Base-by-base conservation (phyloP, 2,329 filamentous ascomycete species). In the Diaporthe sp. region DNA sequence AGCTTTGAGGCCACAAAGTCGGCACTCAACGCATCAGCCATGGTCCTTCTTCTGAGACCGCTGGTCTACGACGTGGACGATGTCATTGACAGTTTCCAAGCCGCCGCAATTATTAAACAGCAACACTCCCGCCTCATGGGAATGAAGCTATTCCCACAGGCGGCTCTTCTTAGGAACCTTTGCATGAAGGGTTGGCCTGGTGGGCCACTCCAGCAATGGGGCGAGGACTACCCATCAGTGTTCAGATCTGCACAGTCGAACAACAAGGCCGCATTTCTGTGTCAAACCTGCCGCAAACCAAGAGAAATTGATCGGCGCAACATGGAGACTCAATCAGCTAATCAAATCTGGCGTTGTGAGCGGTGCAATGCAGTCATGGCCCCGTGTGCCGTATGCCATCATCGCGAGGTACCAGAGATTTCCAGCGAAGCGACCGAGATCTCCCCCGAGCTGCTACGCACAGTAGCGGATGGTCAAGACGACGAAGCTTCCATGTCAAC, bases 141-240 rank as follows among this genome's bases (percentile, higher is more conserved):
- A 71, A 90, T 92, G 87, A 84, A 86, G 34, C 86, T 92, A 49
- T 92, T 92, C 79, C 85, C 89, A 31, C 90, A 92, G 79, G 91
- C 91, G 0, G 86, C 91, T 0, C 85, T 92, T 0, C 84, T 93
- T 22, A 90, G 91, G 2, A 93, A 93, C 68, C 82, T 93, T 12
- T 92, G 89, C 79, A 84, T 91, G 17, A 84, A 84, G n/a, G 89
- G 89, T 28, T 91, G 90, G 90, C 89, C 89, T 0, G 80, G 80
- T 31, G 84, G 83, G 0, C 86, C 85, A 1, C 80, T 91, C 25
- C 84, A 87, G 1, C 83, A 81, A 70, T 92, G 89, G 89, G 88
- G 89, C 3, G 87, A 88, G 0, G 86, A 86, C 67, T 92, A 92
- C 79, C 84, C 87, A 0, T 81, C 87, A 37, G 86, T 93, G 12